Conservation (phyloP, 805 yeast genomes). For the Starmerella bombicola region DNA sequence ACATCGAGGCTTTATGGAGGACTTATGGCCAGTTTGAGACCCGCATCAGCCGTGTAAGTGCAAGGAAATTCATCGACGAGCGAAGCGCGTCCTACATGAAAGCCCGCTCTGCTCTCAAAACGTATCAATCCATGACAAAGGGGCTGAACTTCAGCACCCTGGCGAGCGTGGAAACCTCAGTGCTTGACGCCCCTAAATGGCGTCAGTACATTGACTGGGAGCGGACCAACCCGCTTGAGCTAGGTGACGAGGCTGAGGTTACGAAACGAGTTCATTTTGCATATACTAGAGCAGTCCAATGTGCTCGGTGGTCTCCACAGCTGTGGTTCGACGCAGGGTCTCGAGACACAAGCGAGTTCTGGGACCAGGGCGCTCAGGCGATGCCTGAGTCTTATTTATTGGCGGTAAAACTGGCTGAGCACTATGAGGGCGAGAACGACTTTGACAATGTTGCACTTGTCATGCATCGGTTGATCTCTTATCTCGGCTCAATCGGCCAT, state of each 20-base stretch:
- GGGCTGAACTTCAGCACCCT: slow-evolving; percentile 7
- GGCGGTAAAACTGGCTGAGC: slow-evolving; percentile 54
- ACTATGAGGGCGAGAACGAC: slow-evolving; percentile 48
- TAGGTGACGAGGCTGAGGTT: slow-evolving; percentile 38
- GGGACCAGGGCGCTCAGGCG: slow-evolving; percentile 44
- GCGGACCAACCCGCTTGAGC: slow-evolving; percentile 50
- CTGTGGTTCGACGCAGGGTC: slow-evolving; percentile 53
- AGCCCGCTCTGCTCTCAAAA: slow-evolving; percentile 65
- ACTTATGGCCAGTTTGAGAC: slow-evolving; percentile 76
- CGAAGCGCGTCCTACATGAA: slow-evolving; percentile 74
- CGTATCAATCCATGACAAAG: slow-evolving; percentile 37
- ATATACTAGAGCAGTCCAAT: slow-evolving; percentile 55
- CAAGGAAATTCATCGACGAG: slow-evolving; percentile 75
- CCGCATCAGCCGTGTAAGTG: slow-evolving; percentile 56
- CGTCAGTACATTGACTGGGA: slow-evolving; percentile 47
- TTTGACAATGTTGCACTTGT: slow-evolving; percentile 38
- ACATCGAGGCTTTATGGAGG: slow-evolving; percentile 69
- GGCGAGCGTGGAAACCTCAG: slow-evolving; percentile 8
- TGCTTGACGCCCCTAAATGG: slow-evolving; percentile 10
- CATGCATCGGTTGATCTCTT: slow-evolving; percentile 41
- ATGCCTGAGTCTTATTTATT: slow-evolving; percentile 63
- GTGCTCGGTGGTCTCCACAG: slow-evolving; percentile 54
- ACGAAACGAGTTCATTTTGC: slow-evolving; percentile 51
- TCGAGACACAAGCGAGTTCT: slow-evolving; percentile 29
- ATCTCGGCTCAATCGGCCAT: slow-evolving; percentile 26